Evolutionary conservation across 306 rosid genomes (phyloP).

Genomic region (Fragaria iinumae): DNA sequence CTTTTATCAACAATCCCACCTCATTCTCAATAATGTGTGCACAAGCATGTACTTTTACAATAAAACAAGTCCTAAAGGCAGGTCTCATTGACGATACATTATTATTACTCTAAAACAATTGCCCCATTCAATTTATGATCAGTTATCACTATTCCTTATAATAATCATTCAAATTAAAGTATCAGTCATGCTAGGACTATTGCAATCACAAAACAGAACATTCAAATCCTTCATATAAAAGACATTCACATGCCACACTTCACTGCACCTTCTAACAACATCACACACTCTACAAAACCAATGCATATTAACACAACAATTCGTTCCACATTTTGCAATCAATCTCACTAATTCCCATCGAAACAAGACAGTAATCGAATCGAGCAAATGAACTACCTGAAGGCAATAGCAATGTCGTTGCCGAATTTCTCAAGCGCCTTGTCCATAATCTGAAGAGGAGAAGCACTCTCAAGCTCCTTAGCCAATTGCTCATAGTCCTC

Average conservation of each 20-base stretch:
- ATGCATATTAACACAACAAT: background rate
- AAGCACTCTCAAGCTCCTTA: conserved; percentile 55
- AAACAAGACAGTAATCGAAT: background rate
- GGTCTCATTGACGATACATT: background rate
- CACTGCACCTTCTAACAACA: background rate
- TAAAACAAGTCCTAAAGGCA: background rate
- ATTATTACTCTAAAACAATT: background rate
- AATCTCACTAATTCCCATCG: too few relatives aligned
- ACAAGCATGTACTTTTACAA: background rate
- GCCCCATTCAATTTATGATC: background rate
- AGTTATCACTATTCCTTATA: background rate
- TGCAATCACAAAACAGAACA: background rate
- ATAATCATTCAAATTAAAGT: background rate
- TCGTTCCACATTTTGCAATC: background rate
- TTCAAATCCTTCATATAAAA: background rate
- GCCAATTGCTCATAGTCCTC: conserved; percentile 52
- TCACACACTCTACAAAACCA: too few relatives aligned
- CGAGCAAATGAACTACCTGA: conserved; percentile 47
- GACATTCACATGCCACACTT: background rate
- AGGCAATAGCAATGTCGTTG: conserved; percentile 77
- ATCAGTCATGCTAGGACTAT: background rate
- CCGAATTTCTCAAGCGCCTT: conserved; percentile 75
- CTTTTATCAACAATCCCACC: background rate
- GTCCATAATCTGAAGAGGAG: conserved; percentile 78
- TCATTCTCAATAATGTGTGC: background rate